A percentile compares a stretch with the other conserved stretches of the same genome.
phyloP scores from a whole-genome alignment of 192 early-diverging fungal species.

The Linnemannia schmuckeri region DNA sequence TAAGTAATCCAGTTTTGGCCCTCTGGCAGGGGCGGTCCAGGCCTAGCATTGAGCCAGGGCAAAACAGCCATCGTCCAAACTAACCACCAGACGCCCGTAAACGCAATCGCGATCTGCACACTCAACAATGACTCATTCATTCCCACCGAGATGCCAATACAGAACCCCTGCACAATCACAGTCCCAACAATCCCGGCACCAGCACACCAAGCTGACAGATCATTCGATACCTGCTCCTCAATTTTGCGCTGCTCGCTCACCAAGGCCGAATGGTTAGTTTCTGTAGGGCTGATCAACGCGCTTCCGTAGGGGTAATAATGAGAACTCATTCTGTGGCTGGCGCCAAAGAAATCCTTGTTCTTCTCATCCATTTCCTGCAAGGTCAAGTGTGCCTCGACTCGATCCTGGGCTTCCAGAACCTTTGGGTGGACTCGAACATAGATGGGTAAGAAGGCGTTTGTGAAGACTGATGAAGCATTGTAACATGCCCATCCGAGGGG shows the following conservation, averaged over 20 bases:
- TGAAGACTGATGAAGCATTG: constrained; percentile 65
- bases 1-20: constrained; percentile 58
- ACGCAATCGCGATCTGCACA: constrained; percentile 55
- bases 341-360: not conserved
- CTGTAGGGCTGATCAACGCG: not conserved
- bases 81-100: constrained; percentile 66
- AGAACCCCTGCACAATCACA: constrained; percentile 19
- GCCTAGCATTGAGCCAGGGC: constrained; percentile 55
- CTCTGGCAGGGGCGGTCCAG: constrained; percentile 62
- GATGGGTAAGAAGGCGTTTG: constrained; percentile 64
- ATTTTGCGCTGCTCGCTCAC: constrained; percentile 28
- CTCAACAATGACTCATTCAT: constrained; percentile 48
- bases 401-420: constrained; percentile 44
- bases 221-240: constrained; percentile 54
- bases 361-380: constrained; percentile 20
- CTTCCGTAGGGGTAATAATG: not conserved
- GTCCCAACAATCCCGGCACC: constrained; percentile 42
- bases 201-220: constrained; percentile 57
- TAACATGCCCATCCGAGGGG: constrained; percentile 56
- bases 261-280: not conserved
- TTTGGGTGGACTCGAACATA: constrained; percentile 57
- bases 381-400: not conserved
- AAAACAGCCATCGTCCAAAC: constrained; percentile 54
- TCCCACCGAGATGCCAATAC: constrained; percentile 52
- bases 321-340: not conserved